phyloP scores from a whole-genome alignment of 495 filamentous ascomycete species.

The Trichocladium uniseriatum region DNA sequence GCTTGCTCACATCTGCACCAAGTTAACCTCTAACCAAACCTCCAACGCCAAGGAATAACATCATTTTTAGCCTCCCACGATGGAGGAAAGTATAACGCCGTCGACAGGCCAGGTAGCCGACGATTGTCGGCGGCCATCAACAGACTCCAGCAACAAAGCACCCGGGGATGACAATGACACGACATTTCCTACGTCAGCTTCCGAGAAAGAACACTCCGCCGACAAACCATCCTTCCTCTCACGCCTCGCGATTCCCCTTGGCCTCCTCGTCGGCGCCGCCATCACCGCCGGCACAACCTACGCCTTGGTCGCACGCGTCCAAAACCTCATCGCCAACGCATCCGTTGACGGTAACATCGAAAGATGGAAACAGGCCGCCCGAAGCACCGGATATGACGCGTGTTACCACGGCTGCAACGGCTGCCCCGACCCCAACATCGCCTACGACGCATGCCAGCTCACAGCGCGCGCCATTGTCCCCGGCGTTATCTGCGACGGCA shows the following conservation, averaged over 20 bases:
- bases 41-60: too few species aligned
- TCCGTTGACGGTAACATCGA: constrained; percentile 8
- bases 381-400: constrained; percentile 18
- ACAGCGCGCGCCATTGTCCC: constrained; percentile 9
- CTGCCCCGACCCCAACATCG: constrained; percentile 18
- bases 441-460: constrained; percentile 19
- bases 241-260: neutral
- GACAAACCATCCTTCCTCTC: neutral
- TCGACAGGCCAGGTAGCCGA: too few species aligned
- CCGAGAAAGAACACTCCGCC: too few species aligned
- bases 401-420: constrained; percentile 24
- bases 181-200: too few species aligned
- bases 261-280: neutral
- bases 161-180: too few species aligned
- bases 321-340: constrained; percentile 14
- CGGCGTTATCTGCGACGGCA: constrained; percentile 17
- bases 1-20: too few species aligned
- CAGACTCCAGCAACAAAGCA: too few species aligned
- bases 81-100: too few species aligned
- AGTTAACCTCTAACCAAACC: too few species aligned
- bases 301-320: constrained; percentile 12
- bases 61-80: too few species aligned
- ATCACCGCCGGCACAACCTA: constrained; percentile 9
- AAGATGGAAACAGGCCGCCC: constrained; percentile 15
- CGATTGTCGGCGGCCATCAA: too few species aligned